These are phyloP conservation scores for Hansenula sp. DNA, from an alignment of 1,139 yeast species.

Conservation along the genomic window DNA sequence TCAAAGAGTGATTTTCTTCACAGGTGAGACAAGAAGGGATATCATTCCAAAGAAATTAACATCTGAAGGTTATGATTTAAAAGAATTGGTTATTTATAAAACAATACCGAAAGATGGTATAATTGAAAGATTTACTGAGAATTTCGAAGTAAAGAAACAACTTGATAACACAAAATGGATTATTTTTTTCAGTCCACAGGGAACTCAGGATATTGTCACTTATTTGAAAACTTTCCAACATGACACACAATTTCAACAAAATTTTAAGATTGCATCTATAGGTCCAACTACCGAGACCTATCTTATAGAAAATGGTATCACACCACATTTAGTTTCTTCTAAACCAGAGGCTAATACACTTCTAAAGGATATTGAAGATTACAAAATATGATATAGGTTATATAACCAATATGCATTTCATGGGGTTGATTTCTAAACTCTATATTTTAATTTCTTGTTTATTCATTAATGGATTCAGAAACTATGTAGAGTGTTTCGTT, in stretches of 20 bases:
- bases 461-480: slow-evolving; percentile 55
- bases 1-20: slow-evolving; percentile 57
- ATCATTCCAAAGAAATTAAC: slow-evolving; percentile 64
- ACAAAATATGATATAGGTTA: too few relatives aligned
- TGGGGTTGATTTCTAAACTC: too few relatives aligned
- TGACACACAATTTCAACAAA: slow-evolving; percentile 10
- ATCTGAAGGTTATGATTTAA: slow-evolving; percentile 41
- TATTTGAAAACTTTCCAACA: slow-evolving; percentile 28
- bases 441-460: neutral
- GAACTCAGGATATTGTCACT: slow-evolving; percentile 59
- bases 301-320: slow-evolving; percentile 44
- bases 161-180: slow-evolving; percentile 47
- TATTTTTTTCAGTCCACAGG: slow-evolving; percentile 90
- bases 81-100: slow-evolving; percentile 65
- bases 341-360: slow-evolving; percentile 71
- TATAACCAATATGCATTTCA: neutral
- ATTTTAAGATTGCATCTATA: slow-evolving; percentile 64
- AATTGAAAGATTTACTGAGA: slow-evolving; percentile 29
- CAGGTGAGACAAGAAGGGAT: slow-evolving; percentile 83
- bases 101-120: slow-evolving; percentile 53
- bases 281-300: slow-evolving; percentile 90
- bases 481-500: slow-evolving; percentile 68
- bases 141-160: slow-evolving; percentile 8
- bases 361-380: slow-evolving; percentile 29
- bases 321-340: slow-evolving; percentile 60